Evolutionary conservation across 2,329 filamentous ascomycete genomes (phyloP), one percentile per base, ranked within the genome.

Genomic region (Beauveria asiatica): DNA sequence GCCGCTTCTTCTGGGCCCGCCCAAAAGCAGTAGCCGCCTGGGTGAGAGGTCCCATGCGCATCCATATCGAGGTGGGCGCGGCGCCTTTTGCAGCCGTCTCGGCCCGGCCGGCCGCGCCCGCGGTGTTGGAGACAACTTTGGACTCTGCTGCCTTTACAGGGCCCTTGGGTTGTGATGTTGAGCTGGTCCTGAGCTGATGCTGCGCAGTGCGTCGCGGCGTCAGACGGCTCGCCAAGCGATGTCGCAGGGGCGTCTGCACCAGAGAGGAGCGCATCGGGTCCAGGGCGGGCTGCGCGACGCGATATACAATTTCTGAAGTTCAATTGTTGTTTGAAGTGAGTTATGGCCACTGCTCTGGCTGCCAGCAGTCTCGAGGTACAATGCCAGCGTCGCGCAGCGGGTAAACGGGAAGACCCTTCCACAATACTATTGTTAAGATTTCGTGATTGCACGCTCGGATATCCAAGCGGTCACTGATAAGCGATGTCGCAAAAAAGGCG

Each of bases 1-100:
- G 92, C 54, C 86, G 78, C 54, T 82, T 80, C 56, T 83, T 77
- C 74, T 96, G 91, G 51, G 85, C 83, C 23, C 86, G 81, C 17
- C 82, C 85, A 70, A 94, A 96, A 0, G 80, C 80, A 64, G 79
- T 72, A 21, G 78, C 79, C 0, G 75, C 74, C 39, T 75, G 74
- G 3, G 83, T 84, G 59, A 86, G 61, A 3, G 83, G 83, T 0
- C 83, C 83, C 2, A 86, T 74, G 0, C 82, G 76, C 67, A 81
- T 78, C 82, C 83, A 85, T 45, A 85, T 64, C 3, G 80, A 74
- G 19, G 76, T 41, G 25, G 57, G 23, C 41, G 48, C 55, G 16
- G 59, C 56, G 46, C 17, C 49, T 42, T 46, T 42, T 16, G 50
- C n/a, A 5, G 42, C 30, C n/a, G 50, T 16, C 10, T 21, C 39